Conservation (phyloP, 306 rosid genomes). For the Lagenaria siceraria region DNA sequence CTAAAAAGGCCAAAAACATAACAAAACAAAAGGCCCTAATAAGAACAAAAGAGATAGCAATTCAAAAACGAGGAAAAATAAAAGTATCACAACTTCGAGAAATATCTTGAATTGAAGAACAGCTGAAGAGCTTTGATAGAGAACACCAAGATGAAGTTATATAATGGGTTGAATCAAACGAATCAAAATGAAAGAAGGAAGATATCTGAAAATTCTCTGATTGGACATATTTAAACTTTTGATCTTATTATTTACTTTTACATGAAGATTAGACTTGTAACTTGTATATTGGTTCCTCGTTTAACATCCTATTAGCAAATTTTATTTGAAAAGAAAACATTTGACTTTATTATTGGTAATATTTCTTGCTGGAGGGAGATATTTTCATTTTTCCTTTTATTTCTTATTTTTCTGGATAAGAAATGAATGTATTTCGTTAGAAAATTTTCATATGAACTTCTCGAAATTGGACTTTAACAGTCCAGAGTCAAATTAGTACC, state of each 20-base stretch:
- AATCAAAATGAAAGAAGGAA: too few relatives aligned
- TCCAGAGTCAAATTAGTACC: neutral
- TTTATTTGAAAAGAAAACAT: neutral
- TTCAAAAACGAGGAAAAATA: too few relatives aligned
- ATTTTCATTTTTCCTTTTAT: neutral
- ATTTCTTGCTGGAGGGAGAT: neutral
- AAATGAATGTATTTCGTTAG: neutral
- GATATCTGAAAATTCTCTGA: too few relatives aligned
- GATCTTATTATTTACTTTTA: neutral
- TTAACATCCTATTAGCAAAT: neutral
- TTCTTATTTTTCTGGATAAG: neutral
- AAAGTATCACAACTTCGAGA: too few relatives aligned
- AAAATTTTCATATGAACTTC: neutral
- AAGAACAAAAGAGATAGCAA: too few relatives aligned
- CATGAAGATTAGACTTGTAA: neutral
- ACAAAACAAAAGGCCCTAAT: too few relatives aligned
- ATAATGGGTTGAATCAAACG: too few relatives aligned
- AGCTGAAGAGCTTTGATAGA: too few relatives aligned
- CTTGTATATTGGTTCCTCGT: neutral
- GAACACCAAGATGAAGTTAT: too few relatives aligned
- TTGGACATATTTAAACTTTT: neutral
- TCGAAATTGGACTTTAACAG: neutral
- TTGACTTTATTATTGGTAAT: neutral
- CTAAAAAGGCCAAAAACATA: too few relatives aligned
- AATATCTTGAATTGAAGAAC: too few relatives aligned